A percentile compares a stretch with the other conserved stretches of the same genome.
Evolutionary conservation across 257 asterid genomes (phyloP).

Genomic region (Buddleja alternifolia): DNA sequence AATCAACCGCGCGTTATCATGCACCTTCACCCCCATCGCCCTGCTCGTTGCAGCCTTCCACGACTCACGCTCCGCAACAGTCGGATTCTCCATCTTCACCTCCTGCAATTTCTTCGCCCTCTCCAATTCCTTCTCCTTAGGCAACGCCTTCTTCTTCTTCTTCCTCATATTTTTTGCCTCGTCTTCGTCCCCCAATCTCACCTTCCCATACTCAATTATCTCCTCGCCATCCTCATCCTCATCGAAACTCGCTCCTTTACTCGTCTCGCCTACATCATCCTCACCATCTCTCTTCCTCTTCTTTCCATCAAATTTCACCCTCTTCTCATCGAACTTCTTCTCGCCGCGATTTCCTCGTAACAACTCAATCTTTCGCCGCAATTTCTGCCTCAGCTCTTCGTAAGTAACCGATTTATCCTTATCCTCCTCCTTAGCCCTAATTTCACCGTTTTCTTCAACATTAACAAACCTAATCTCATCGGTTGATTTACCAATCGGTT

Average conservation of each 20-base stretch:
- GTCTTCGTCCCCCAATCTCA: slow-evolving; percentile 67
- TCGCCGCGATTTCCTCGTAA: slow-evolving; percentile 77
- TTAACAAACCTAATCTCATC: slow-evolving; percentile 25
- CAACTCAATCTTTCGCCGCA: slow-evolving; percentile 64
- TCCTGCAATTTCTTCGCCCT: slow-evolving; percentile 61
- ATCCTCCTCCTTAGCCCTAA: slow-evolving; percentile 29
- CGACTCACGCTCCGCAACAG: slow-evolving; percentile 64
- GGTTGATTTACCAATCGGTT: slow-evolving; percentile 24
- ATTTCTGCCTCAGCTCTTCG: slow-evolving; percentile 66
- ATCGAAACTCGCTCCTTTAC: slow-evolving; percentile 31
- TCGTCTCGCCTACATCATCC: slow-evolving; percentile 38
- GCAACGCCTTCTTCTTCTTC: slow-evolving; percentile 62
- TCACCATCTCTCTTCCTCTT: slow-evolving; percentile 53
- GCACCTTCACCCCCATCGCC: slow-evolving; percentile 92
- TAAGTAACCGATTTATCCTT: slow-evolving; percentile 60
- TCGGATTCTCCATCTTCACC: slow-evolving; percentile 64
- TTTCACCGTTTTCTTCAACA: slow-evolving; percentile 41
- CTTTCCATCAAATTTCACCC: slow-evolving; percentile 35
- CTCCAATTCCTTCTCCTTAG: slow-evolving; percentile 68
- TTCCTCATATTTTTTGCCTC: slow-evolving; percentile 36
- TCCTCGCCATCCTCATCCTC: slow-evolving; percentile 45
- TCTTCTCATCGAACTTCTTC: slow-evolving; percentile 39
- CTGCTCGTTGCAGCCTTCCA: slow-evolving; percentile 79
- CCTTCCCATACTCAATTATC: slow-evolving; percentile 79
- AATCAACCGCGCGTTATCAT: slow-evolving; percentile 65